These are phyloP conservation scores for Saturnispora besseyi DNA, from an alignment of 805 yeast species.

Conservation along the genomic window DNA sequence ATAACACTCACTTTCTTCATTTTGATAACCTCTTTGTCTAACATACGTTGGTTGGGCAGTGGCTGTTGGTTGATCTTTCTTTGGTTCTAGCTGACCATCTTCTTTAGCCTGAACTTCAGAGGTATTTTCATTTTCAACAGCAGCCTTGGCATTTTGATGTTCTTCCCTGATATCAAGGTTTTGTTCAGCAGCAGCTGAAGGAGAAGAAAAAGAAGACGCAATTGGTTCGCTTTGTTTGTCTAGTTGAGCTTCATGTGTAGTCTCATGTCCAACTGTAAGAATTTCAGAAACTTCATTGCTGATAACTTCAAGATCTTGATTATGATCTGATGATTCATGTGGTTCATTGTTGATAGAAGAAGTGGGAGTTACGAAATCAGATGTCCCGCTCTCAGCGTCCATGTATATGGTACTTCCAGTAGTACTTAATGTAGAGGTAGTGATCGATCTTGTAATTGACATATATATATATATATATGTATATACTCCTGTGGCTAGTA, in stretches of 20 bases:
- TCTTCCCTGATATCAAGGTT: background rate
- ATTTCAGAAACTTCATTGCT: no score
- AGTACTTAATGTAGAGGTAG: constrained; percentile 13
- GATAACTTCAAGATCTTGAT: no score
- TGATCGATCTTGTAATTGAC: constrained; percentile 7
- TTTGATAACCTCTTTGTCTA: constrained; percentile 18
- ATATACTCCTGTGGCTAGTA: background rate
- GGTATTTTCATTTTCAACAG: background rate
- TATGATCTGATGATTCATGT: no score
- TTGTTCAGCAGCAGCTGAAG: no score
- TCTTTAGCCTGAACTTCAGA: background rate
- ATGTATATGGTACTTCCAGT: constrained; percentile 14
- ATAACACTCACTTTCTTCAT: constrained; percentile 24
- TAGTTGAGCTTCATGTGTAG: no score
- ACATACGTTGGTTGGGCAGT: constrained; percentile 9
- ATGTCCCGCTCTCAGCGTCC: constrained; percentile 16
- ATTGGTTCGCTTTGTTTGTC: no score
- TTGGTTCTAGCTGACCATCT: background rate
- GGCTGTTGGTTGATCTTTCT: constrained; percentile 6
- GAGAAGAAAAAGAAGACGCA: no score
- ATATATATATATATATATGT: background rate
- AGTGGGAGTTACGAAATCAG: constrained; percentile 2
- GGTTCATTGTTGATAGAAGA: background rate
- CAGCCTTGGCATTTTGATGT: background rate
- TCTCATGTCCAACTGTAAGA: no score